phyloP scores from a whole-genome alignment of 164 flowering plant species.

The Houttuynia cordata region DNA sequence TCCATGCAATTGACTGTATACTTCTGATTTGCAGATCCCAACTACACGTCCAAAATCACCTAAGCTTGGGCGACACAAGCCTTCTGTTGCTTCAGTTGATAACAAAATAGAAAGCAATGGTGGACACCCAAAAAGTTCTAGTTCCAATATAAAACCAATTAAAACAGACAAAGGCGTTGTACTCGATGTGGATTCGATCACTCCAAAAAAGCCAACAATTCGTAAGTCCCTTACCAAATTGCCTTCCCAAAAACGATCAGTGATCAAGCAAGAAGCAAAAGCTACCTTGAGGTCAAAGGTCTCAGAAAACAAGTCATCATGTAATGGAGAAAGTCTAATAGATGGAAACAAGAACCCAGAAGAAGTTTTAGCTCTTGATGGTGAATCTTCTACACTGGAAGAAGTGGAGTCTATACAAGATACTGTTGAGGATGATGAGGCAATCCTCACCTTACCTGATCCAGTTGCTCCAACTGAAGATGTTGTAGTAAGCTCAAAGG shows the following conservation, averaged over 20 bases:
- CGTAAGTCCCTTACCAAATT: constrained; percentile 38
- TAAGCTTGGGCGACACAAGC: constrained; percentile 72
- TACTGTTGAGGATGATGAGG: constrained; percentile 4
- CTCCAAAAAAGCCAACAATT: constrained; percentile 22
- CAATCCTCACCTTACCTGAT: constrained; percentile 8
- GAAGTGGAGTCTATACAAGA: constrained; percentile 6
- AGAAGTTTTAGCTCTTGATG: constrained; percentile 5
- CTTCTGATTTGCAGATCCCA: constrained; percentile 42
- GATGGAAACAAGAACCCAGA: constrained; percentile 2
- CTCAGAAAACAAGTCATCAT: constrained; percentile 3
- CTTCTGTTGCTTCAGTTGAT: constrained; percentile 15
- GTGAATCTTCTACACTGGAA: constrained; percentile 8
- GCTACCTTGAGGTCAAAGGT: constrained; percentile 20
- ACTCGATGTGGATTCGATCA: constrained; percentile 1
- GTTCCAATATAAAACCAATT: constrained; percentile 12
- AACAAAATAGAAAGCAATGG: constrained; percentile 22
- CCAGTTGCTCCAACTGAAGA: constrained; percentile 21
- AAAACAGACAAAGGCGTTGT: constrained; percentile 13
- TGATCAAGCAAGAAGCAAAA: constrained; percentile 24
- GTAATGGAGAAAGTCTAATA: constrained; percentile 6
- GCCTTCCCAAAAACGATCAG: constrained; percentile 23
- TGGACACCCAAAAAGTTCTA: constrained; percentile 27
- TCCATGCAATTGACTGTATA: not conserved
- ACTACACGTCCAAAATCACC: constrained; percentile 80
- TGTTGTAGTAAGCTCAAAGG: constrained; percentile 20